Percentiles rank a stretch among this genome's conserved stretches.
These are phyloP conservation scores for Trifolium repens DNA, from an alignment of 306 rosid species.

Conservation along the genomic window DNA sequence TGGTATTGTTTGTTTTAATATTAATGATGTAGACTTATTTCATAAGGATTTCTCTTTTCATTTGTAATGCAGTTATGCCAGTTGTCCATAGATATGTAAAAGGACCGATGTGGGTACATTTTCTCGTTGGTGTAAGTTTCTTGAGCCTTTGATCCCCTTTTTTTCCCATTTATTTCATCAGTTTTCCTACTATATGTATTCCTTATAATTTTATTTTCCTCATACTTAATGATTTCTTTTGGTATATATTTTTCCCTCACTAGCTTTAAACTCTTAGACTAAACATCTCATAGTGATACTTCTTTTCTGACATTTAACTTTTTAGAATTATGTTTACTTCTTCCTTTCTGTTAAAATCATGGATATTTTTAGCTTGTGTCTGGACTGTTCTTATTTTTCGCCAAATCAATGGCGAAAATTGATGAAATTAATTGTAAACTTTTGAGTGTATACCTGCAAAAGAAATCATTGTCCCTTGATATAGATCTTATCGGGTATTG, in stretches of 20 bases:
- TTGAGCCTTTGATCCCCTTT: conserved; percentile 20
- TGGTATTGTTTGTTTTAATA: not conserved
- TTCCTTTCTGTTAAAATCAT: not conserved
- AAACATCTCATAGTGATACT: conserved; percentile 2
- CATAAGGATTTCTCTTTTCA: conserved; percentile 8
- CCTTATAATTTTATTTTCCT: conserved; percentile 12
- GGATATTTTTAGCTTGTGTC: not conserved
- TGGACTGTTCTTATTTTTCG: conserved; percentile 15
- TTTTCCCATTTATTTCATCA: not conserved
- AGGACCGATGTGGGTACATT: conserved; percentile 98
- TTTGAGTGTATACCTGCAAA: conserved; percentile 1
- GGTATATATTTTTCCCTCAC: not conserved
- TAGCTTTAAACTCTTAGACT: conserved; percentile 24
- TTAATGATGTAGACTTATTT: conserved; percentile 5
- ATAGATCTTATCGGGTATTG: conserved; percentile 15
- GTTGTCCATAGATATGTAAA: conserved; percentile 62
- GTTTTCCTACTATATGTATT: conserved; percentile 6
- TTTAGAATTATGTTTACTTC: conserved; percentile 21
- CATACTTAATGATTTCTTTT: conserved; percentile 10
- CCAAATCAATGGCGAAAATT: conserved; percentile 10
- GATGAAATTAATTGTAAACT: not conserved
- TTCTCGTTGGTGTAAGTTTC: conserved; percentile 82
- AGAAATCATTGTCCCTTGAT: conserved; percentile 4
- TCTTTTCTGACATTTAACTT: conserved; percentile 11
- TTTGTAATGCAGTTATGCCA: conserved; percentile 81